Base-by-base conservation (phyloP, 176 grass and related monocot species). In the Ensete ventricosum region DNA sequence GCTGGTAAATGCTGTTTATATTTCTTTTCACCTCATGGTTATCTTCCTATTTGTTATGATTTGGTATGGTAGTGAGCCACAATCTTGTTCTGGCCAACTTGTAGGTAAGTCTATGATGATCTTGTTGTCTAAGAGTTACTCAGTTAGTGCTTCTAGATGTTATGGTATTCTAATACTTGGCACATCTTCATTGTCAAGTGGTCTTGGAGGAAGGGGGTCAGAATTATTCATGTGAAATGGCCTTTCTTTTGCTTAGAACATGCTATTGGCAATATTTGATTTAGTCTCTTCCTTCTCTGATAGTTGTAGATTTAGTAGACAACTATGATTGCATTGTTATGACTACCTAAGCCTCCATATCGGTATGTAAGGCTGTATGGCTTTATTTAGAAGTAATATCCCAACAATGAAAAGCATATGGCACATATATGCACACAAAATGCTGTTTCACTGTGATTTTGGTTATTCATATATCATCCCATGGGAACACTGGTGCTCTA, bases 41-140 rank as follows among this genome's bases (percentile, higher is more conserved):
- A n/a, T 59, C 16, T 59, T 59, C 9, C 57, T 60, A n/a, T 72
- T 72, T 73, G n/a, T 26, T 53, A 23, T 23, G n/a, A 55, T 73
- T 73, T 50, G 10, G 19, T 54, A 60, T 60, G 57, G 19, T 60
- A 19, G 14, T 60, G 17, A 9, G 57, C 14, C n/a, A n/a, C 57
- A 60, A 60, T 60, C 17, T 60, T 60, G 57, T 60, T 14, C 16
- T 59, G 55, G 55, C 34, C 4, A 43, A 43, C 34, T 43, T 43
- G 34, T 43, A 43, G 34, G 34, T 43, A 43, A 43, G 34, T 43
- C 34, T 43, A 43, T 43, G 34, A 43, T 6, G 54, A 57, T 57
- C 34, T 57, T 57, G 10, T 57, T 57, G 54, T 14, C 54, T 13
- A 57, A 57, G 54, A 57, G 17, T 14, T 57, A 4, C 54, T 57